These are phyloP conservation scores for Prunus mongolica DNA, from an alignment of 306 rosid species.

Conservation along the genomic window DNA sequence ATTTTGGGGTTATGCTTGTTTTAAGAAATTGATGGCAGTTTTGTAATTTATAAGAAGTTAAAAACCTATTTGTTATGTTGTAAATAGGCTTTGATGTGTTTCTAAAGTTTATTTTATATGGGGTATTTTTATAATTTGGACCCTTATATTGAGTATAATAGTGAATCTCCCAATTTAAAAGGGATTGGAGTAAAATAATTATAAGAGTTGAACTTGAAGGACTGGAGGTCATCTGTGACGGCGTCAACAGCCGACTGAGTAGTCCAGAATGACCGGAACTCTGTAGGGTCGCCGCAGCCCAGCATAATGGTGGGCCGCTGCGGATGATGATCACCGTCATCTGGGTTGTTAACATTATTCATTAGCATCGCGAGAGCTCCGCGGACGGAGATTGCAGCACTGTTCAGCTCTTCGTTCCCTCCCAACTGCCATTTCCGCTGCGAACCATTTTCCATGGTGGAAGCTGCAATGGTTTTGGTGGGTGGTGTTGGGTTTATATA, in stretches of 20 bases:
- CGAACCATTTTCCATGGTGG: constrained; percentile 32
- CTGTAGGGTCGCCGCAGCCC: constrained; percentile 53
- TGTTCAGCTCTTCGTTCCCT: constrained; percentile 36
- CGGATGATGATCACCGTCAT: constrained; percentile 2
- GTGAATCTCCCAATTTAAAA: no score
- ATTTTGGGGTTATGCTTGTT: no score
- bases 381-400: constrained; percentile 41
- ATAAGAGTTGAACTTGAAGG: constrained; percentile 45
- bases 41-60: no score
- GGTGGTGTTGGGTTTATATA: background rate
- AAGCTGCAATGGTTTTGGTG: no score
- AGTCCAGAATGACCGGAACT: constrained; percentile 29
- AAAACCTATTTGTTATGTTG: no score
- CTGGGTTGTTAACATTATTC: constrained; percentile 14
- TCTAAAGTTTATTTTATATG: no score
- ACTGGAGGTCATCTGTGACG: constrained; percentile 26
- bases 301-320: constrained; percentile 29
- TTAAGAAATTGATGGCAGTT: no score
- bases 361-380: constrained; percentile 28
- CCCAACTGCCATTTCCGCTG: constrained; percentile 44
- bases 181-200: background rate
- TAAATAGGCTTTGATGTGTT: no score
- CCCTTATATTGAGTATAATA: no score
- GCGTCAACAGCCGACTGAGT: constrained; percentile 29
- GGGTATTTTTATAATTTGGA: no score